Conservation (phyloP, 2,329 filamentous ascomycete species). For the Fusarium luffae region DNA sequence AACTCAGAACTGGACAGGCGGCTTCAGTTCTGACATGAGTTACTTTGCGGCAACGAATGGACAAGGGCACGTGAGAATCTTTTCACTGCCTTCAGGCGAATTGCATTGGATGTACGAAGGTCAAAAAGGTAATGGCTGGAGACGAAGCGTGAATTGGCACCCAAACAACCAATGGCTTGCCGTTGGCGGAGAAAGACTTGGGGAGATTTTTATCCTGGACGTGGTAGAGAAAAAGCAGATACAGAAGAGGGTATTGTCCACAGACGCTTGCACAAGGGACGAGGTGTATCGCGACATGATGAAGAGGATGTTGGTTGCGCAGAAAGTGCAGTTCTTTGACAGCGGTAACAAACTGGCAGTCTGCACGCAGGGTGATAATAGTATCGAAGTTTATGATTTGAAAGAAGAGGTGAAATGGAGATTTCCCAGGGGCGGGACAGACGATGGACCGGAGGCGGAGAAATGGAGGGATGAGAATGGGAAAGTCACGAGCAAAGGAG, state of each 20-base stretch:
- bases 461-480: constrained; percentile 25
- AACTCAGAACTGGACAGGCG: constrained; percentile 18
- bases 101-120: constrained; percentile 3
- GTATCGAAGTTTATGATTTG: constrained; percentile 26
- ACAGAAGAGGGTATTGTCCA: constrained; percentile 11
- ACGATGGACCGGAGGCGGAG: not conserved
- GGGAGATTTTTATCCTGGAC: constrained; percentile 18
- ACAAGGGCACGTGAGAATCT: constrained; percentile 3
- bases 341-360: constrained; percentile 15
- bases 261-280: not conserved
- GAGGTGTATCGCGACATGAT: not conserved
- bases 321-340: constrained; percentile 19
- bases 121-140: not conserved
- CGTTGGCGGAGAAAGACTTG: constrained; percentile 10
- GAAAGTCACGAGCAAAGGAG: constrained; percentile 10
- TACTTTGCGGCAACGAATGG: constrained; percentile 17
- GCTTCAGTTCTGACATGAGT: constrained; percentile 13
- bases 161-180: constrained; percentile 12
- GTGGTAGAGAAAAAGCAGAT: not conserved
- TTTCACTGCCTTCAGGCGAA: not conserved
- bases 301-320: not conserved
- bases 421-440: constrained; percentile 25
- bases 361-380: constrained; percentile 14
- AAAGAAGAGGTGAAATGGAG: constrained; percentile 18
- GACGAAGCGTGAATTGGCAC: constrained; percentile 21